Percentiles rank a stretch among this genome's conserved stretches.
Conservation (phyloP, 2,329 filamentous ascomycete species). For the Iodosphaeria phyllophila region DNA sequence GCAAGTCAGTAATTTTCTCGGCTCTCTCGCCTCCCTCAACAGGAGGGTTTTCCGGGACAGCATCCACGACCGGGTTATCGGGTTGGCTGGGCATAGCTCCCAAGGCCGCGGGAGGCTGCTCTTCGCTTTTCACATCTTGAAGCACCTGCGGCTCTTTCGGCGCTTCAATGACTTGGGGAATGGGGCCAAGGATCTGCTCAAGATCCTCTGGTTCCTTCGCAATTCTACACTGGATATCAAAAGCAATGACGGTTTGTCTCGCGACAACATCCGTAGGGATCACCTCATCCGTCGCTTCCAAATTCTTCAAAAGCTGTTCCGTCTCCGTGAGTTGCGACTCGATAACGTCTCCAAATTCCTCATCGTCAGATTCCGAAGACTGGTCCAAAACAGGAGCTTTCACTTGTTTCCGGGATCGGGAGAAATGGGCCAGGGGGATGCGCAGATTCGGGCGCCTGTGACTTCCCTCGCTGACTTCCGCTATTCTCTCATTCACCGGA, state of each 20-base stretch:
- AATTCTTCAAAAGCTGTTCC: conserved; percentile 26
- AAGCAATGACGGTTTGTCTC: conserved; percentile 26
- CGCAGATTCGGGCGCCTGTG: conserved; percentile 4
- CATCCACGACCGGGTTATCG: neutral
- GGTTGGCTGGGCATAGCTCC: conserved; percentile 1
- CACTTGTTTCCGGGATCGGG: conserved; percentile 19
- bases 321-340: conserved; percentile 31
- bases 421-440: conserved; percentile 16
- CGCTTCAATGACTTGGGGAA: conserved; percentile 16
- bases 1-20: conserved; percentile 2
- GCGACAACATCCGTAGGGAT: conserved; percentile 22
- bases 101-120: conserved; percentile 4
- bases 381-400: conserved; percentile 16
- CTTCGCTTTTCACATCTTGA: conserved; percentile 7
- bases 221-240: conserved; percentile 28
- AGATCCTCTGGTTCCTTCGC: conserved; percentile 25
- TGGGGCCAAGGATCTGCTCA: conserved; percentile 20
- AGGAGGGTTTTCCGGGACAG: conserved; percentile 1
- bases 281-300: conserved; percentile 19
- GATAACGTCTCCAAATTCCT: conserved; percentile 39
- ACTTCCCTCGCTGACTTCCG: conserved; percentile 2
- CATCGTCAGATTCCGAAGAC: conserved; percentile 34
- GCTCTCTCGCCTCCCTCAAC: neutral
- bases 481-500: conserved; percentile 2
- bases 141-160: conserved; percentile 6